Base-by-base conservation (phyloP, 2,329 filamentous ascomycete species). In the Trichothecium roseum region DNA sequence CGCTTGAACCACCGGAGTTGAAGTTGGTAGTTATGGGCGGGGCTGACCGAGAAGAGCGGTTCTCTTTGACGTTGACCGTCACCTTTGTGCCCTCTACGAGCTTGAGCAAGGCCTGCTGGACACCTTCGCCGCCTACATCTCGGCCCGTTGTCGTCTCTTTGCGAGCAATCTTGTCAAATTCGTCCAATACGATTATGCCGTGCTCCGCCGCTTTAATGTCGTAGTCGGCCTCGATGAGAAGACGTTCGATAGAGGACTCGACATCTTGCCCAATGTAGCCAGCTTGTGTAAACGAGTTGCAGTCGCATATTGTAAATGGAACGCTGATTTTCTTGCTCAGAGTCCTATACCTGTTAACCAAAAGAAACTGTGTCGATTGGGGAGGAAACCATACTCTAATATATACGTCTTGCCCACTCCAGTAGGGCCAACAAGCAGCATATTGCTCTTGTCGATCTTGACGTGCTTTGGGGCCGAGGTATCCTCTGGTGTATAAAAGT, bases 181-280 rank as follows among this genome's bases (percentile, higher is more conserved):
- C 91, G 48, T 98, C 91, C 15, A 98, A 68, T 37, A 94, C 91
- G 32, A 98, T 86, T 37, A 98, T 96, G 5, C 91, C 91, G 36
- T 84, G 76, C 54, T 98, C 89, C 7, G 87, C 81, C 37, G 81
- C 78, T 39, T 78, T 77, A 18, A 91, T 75, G 46, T 94, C 84
- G 56, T 94, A 94, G 54, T 93, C 89, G 8, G 89, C 79, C 40
- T 93, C 87, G 37, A 93, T 84, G 8, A 98, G 68, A 18, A 98
- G 69, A 30, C 91, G 74, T 51, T 95, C 86, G 28, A 98, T 86
- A 48, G 89, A 95, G 1, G 85, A 81, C 54, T 98, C 91, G n/a
- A 89, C 89, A 53, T 98, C 91, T 53, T 96, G 89, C 20, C 91
- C 91, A 46, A 98, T 95, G 50, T 98, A 98, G 18, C 91, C 89